These are phyloP conservation scores for Sporobolomyces phaffii DNA, from an alignment of 768 basidiomycete genomes.

Conservation along the genomic window DNA sequence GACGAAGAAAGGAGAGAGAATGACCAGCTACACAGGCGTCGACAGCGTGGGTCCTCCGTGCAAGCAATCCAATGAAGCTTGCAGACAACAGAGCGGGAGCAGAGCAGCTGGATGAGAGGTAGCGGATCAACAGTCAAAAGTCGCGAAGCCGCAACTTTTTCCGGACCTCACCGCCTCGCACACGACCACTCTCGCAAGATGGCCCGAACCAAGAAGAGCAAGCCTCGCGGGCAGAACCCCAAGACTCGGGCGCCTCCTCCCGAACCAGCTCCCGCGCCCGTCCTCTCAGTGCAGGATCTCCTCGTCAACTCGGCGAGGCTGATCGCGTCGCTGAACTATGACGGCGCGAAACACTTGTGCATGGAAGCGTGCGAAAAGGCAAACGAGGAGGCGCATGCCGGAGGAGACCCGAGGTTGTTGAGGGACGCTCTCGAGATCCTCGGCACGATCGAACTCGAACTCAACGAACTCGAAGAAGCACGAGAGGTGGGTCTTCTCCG, in stretches of 20 bases:
- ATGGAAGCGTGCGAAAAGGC: slow-evolving; percentile 31
- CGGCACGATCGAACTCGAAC: slow-evolving; percentile 40
- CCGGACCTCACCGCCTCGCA: background rate
- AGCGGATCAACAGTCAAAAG: too few relatives aligned
- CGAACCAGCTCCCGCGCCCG: slow-evolving; percentile 8
- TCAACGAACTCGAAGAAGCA: slow-evolving; percentile 35
- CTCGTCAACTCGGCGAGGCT: slow-evolving; percentile 35
- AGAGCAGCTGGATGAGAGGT: too few relatives aligned
- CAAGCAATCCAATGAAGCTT: too few relatives aligned
- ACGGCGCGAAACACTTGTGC: slow-evolving; percentile 31
- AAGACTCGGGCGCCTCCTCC: too few relatives aligned
- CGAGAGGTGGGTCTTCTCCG: slow-evolving; percentile 33
- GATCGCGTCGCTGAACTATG: slow-evolving; percentile 34
- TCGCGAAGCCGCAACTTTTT: too few relatives aligned
- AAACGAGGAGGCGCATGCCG: slow-evolving; percentile 12
- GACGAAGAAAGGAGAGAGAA: too few relatives aligned
- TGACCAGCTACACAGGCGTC: too few relatives aligned
- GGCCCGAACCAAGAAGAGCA: background rate
- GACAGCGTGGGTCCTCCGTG: too few relatives aligned
- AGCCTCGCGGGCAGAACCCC: background rate
- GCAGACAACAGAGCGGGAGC: too few relatives aligned
- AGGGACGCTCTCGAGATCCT: slow-evolving; percentile 38
- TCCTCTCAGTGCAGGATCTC: slow-evolving; percentile 31
- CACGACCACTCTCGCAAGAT: background rate
- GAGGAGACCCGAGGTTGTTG: slow-evolving; percentile 16